phyloP scores from a whole-genome alignment of 345 rosid species.

The Anacardium occidentale region DNA sequence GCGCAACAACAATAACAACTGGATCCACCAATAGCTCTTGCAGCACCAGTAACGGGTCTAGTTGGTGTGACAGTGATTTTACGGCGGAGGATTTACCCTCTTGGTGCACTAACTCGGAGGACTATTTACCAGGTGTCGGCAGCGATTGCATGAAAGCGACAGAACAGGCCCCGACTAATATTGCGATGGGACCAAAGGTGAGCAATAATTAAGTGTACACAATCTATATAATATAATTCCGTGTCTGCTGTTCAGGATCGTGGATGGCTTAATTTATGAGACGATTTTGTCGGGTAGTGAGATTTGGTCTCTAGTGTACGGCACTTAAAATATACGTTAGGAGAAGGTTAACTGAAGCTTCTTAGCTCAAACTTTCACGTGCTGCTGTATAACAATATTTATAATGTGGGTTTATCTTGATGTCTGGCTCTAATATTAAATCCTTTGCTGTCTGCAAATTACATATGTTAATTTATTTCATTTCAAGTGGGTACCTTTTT shows the following conservation, averaged over 20 bases:
- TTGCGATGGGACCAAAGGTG: slow-evolving; percentile 55
- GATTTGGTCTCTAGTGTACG: not conserved
- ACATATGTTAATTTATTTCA: slow-evolving; percentile 7
- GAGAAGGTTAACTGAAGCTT: too few relatives aligned
- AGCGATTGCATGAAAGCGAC: slow-evolving; percentile 37
- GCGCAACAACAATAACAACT: slow-evolving; percentile 37
- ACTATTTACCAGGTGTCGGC: slow-evolving; percentile 53
- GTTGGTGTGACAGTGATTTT: slow-evolving; percentile 87
- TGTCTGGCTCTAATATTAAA: too few relatives aligned
- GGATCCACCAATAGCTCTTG: slow-evolving; percentile 38
- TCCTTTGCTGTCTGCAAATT: too few relatives aligned
- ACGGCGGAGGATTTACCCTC: slow-evolving; percentile 59
- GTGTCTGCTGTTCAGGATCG: slow-evolving; percentile 48
- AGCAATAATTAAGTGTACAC: slow-evolving; percentile 25
- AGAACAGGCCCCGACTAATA: slow-evolving; percentile 26
- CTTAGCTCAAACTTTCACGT: slow-evolving; percentile 4
- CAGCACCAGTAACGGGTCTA: slow-evolving; percentile 46
- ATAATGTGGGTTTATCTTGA: too few relatives aligned
- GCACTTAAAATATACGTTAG: not conserved
- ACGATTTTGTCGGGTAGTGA: slow-evolving; percentile 27
- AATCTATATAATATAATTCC: slow-evolving; percentile 20
- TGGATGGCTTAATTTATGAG: slow-evolving; percentile 11
- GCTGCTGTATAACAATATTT: too few relatives aligned
- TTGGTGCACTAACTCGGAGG: slow-evolving; percentile 41
- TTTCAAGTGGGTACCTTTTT: slow-evolving; percentile 14